A percentile compares a stretch with the other conserved stretches of the same genome.
These are phyloP conservation scores for Peniophora sp. DNA, from an alignment of 1,284 basidiomycete species.

Conservation along the genomic window DNA sequence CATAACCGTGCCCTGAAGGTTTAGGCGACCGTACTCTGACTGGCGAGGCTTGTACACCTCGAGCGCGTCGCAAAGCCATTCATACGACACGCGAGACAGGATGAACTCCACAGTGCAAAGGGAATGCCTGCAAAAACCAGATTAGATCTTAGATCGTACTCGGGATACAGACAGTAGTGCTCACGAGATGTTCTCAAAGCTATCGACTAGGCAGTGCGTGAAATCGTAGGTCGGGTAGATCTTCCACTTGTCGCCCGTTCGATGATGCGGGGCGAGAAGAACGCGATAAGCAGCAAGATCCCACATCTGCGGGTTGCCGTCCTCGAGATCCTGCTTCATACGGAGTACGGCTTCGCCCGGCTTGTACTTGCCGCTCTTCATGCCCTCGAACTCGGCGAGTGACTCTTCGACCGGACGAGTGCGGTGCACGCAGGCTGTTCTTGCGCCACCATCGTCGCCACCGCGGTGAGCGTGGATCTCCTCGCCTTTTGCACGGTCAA, in stretches of 20 bases:
- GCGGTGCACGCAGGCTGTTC: slow-evolving; percentile 84
- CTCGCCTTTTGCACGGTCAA: slow-evolving; percentile 49
- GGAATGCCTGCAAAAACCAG: slow-evolving; percentile 65
- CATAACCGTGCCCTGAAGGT: slow-evolving; percentile 92
- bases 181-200: slow-evolving; percentile 97
- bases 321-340: slow-evolving; percentile 96
- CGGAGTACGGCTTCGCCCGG: slow-evolving; percentile 89
- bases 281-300: slow-evolving; percentile 97
- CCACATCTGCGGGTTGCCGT: slow-evolving; percentile 99
- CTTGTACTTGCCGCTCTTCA: slow-evolving; percentile 87
- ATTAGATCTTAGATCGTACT: slow-evolving; percentile 4
- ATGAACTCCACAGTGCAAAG: slow-evolving; percentile 97
- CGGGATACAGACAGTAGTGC: slow-evolving; percentile 18
- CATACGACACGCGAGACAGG: slow-evolving; percentile 94
- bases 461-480: slow-evolving; percentile 88
- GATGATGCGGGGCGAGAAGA: slow-evolving; percentile 85
- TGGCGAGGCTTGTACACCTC: slow-evolving; percentile 98
- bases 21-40: slow-evolving; percentile 94
- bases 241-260: slow-evolving; percentile 90
- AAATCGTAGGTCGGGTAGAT: slow-evolving; percentile 99
- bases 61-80: slow-evolving; percentile 97
- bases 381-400: slow-evolving; percentile 82
- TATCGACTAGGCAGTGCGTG: slow-evolving; percentile 98
- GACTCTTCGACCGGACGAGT: slow-evolving; percentile 81
- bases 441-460: slow-evolving; percentile 75